phyloP scores from a whole-genome alignment of 164 flowering plant genomes.

The Vitis labrusca region DNA sequence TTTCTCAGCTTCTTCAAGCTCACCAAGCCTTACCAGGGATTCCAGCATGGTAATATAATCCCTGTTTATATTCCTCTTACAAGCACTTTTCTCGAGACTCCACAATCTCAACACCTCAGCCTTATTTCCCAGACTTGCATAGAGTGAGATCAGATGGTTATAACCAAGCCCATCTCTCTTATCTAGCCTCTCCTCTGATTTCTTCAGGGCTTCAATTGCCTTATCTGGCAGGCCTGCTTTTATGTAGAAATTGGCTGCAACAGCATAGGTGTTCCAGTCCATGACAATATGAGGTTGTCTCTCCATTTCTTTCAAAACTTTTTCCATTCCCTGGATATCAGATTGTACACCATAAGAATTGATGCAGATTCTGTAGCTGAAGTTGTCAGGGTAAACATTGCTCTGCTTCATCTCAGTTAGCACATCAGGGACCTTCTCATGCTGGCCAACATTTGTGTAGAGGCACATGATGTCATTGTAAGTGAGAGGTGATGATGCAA shows the following conservation, averaged over 20 bases:
- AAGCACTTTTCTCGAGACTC: slow-evolving; percentile 43
- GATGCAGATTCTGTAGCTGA: slow-evolving; percentile 73
- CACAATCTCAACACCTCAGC: slow-evolving; percentile 61
- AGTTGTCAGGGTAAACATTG: slow-evolving; percentile 57
- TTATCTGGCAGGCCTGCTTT: slow-evolving; percentile 46
- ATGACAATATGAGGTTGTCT: slow-evolving; percentile 38
- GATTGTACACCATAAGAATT: slow-evolving; percentile 57
- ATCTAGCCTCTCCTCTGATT: slow-evolving; percentile 51
- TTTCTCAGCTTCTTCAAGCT: slow-evolving; percentile 59
- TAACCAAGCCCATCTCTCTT: slow-evolving; percentile 47
- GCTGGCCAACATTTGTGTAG: slow-evolving; percentile 43
- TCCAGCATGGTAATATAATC: slow-evolving; percentile 57
- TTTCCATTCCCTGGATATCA: slow-evolving; percentile 59
- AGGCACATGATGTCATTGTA: slow-evolving; percentile 75
- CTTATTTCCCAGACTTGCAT: slow-evolving; percentile 52
- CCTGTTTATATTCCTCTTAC: slow-evolving; percentile 46
- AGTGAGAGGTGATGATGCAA: slow-evolving; percentile 42
- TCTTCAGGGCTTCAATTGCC: slow-evolving; percentile 46
- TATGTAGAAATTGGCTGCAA: slow-evolving; percentile 54
- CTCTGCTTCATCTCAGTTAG: slow-evolving; percentile 60
- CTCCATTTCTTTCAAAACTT: slow-evolving; percentile 60
- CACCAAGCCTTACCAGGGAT: slow-evolving; percentile 57
- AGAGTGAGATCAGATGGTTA: slow-evolving; percentile 64
- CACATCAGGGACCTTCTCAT: slow-evolving; percentile 57
- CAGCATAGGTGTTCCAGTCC: slow-evolving; percentile 73